Evolutionary conservation across 768 basidiomycete species (phyloP), one percentile per base, ranked within the genome.

Genomic region (Pleurotus giganteus): DNA sequence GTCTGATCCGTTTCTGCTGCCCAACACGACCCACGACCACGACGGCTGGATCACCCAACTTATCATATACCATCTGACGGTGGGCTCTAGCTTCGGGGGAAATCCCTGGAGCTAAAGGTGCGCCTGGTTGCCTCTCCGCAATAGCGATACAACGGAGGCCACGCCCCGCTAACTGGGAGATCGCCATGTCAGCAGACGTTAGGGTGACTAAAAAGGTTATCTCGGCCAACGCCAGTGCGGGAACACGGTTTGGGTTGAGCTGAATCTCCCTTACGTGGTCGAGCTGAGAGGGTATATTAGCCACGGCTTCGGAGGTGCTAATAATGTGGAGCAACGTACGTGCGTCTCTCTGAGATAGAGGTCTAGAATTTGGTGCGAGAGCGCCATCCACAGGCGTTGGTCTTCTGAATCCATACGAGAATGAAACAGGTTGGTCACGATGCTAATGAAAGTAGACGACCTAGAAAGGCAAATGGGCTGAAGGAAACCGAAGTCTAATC

Each of bases 1-100:
- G 88, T 13, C 92, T 78, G 26, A 91, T 79, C 2, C 91, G 82
- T 67, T 88, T 92, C 71, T 94, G 91, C 65, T 89, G 83, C 3
- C 81, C 85, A 39, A 88, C 75, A 24, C 92, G 88, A 29, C 91
- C 89, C 45, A 90, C 79, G 26, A 89, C 72, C 42, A 84, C 69
- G 2, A 87, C 76, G 50, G 82, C 81, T 1, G 88, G 87, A 63
- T 92, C 91, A 11, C 90, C 91, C 12, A 93, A 69, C 60, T 88
- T 84, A 55, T 91, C 89, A 57, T 89, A 91, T 36, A 89, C 80
- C 0, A 84, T 82, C 65, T 87, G 82, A 21, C 89, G 80, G 57
- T 84, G 86, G 12, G 83, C 81, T 21, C 79, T 73, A 60, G 86
- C 83, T 42, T 87, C 86, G 43, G 86, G 82, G 6, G 72, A 79